Evolutionary conservation across 768 basidiomycete genomes (phyloP), one percentile per base, ranked within the genome.

Genomic region (Tulasnella sp.): DNA sequence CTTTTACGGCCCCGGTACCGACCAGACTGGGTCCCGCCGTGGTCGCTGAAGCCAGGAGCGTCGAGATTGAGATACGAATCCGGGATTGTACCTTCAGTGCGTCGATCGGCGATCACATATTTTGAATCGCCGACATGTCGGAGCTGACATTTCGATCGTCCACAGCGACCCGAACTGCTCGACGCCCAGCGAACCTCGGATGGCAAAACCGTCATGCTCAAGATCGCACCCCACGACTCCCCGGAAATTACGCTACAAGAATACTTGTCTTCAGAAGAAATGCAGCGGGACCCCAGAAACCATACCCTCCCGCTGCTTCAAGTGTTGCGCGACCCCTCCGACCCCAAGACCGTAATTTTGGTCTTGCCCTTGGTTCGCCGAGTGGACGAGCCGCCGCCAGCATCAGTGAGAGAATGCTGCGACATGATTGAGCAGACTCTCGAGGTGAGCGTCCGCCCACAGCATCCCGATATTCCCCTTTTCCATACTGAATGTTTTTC

Each of bases 1-100:
- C 44, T 35, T 22, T 62, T 74, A 11, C 73, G 68, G 34, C 37
- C 69, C 9, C 67, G 73, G 6, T 71, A 70, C 34, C 67, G 42
- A n/a, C 73, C 73, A 22, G 73, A 52, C 2, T 73, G 72, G 72
- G 59, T 26, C n/a, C 66, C 72, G 2, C 67, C 72, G 17, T 73
- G 72, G 72, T 39, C 64, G 1, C 29, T 34, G 37, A 52, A 52
- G 47, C 36, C 35, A 37, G 47, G 47, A 62, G 69, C 34, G 29
- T 62, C 71, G 12, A 39, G 39, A 19, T 22, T 52, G 22, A 42
- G 29, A 42, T 40, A 41, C 35, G 66, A 68, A 47, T 67, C 42
- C n/a, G n/a, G 17, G 4, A 69, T 73, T 17, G 14, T 40, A 16
- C 65, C 29, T 3, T 32, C 22, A n/a, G 72, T 67, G 17, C 5